A percentile compares a stretch with the other conserved stretches of the same genome.
Conservation (phyloP, 2,329 filamentous ascomycete species). For the Fusarium chuoi region DNA sequence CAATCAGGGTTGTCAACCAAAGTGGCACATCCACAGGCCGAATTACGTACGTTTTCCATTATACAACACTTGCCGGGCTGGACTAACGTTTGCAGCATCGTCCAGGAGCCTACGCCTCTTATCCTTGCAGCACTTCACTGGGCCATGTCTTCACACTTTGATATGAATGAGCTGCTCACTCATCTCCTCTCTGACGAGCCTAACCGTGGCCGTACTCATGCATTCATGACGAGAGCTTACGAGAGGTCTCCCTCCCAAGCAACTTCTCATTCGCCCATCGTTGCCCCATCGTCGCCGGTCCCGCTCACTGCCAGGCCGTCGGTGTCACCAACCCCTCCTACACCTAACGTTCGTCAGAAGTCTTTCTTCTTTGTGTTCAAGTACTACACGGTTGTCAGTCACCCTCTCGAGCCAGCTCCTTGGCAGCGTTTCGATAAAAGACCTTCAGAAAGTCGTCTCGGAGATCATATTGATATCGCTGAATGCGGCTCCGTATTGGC, state of each 20-base stretch:
- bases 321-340: slow-evolving; percentile 42
- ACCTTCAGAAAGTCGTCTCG: slow-evolving; percentile 50
- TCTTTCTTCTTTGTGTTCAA: slow-evolving; percentile 73
- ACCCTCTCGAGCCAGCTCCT: slow-evolving; percentile 64
- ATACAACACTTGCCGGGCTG: too few relatives aligned
- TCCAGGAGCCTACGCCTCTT: slow-evolving; percentile 69
- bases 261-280: slow-evolving; percentile 20
- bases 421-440: slow-evolving; percentile 68
- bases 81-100: slow-evolving; percentile 54
- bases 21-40: slow-evolving; percentile 60
- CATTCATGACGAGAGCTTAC: slow-evolving; percentile 63
- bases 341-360: slow-evolving; percentile 60
- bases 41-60: slow-evolving; percentile 60
- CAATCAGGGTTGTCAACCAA: slow-evolving; percentile 52
- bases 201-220: slow-evolving; percentile 56
- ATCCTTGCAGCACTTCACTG: slow-evolving; percentile 69
- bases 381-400: slow-evolving; percentile 70
- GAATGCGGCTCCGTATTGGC: slow-evolving; percentile 70
- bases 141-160: slow-evolving; percentile 66
- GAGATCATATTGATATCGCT: slow-evolving; percentile 67
- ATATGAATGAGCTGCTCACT: slow-evolving; percentile 69
- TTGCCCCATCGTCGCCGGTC: slow-evolving; percentile 21
- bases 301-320: slow-evolving; percentile 10
- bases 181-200: slow-evolving; percentile 62
- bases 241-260: slow-evolving; percentile 38